A percentile compares a stretch with the other conserved stretches of the same genome.
These are phyloP conservation scores for Capsella rubella DNA, from an alignment of 441 rosid species.

Conservation along the genomic window DNA sequence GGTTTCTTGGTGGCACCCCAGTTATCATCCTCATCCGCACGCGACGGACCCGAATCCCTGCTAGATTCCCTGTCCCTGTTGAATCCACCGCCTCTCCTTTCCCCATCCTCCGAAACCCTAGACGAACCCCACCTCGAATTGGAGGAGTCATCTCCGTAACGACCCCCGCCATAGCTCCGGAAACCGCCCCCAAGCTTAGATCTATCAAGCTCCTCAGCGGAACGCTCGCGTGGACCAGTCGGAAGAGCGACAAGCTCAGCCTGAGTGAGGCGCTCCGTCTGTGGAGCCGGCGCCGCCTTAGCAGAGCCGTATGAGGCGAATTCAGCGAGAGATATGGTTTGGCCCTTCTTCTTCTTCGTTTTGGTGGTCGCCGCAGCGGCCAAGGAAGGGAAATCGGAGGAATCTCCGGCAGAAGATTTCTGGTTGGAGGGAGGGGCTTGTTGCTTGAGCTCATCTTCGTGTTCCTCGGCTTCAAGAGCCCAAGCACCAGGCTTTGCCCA, in stretches of 20 bases:
- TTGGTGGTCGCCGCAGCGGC: constrained; percentile 70
- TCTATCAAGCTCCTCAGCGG: constrained; percentile 85
- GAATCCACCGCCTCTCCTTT: constrained; percentile 44
- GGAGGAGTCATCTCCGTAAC: constrained; percentile 59
- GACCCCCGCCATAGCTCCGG: constrained; percentile 60
- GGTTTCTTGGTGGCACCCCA: constrained; percentile 80
- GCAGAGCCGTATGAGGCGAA: constrained; percentile 47
- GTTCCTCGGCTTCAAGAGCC: constrained; percentile 89
- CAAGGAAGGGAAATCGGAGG: constrained; percentile 73
- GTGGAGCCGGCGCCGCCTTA: constrained; percentile 34
- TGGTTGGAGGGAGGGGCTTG: constrained; percentile 32
- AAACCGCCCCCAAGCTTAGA: constrained; percentile 80
- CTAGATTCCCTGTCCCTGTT: constrained; percentile 51
- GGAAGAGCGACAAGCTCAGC: constrained; percentile 72
- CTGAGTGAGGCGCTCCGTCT: constrained; percentile 55
- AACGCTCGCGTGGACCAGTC: constrained; percentile 83
- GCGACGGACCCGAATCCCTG: constrained; percentile 61
- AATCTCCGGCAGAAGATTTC: constrained; percentile 2
- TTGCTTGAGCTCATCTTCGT: constrained; percentile 70
- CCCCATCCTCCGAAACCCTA: constrained; percentile 57
- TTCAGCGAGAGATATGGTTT: constrained; percentile 69
- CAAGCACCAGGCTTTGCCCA: constrained; percentile 95
- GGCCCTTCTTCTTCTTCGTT: constrained; percentile 71
- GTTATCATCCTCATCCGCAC: constrained; percentile 90
- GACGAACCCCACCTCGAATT: constrained; percentile 66